phyloP scores from a whole-genome alignment of 306 rosid genomes.

The Sophora flavescens region DNA sequence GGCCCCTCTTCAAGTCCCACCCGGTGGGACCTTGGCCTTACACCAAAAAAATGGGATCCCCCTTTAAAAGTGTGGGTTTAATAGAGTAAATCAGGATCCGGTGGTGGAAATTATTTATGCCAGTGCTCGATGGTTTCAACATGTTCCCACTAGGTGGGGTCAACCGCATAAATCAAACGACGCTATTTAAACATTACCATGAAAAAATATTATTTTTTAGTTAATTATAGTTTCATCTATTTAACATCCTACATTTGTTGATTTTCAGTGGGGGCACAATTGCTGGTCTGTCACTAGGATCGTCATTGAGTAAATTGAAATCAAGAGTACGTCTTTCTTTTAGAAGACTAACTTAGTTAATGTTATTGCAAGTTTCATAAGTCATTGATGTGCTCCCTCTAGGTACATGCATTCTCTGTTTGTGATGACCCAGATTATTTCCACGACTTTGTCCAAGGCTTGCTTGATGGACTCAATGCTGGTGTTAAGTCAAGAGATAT shows the following conservation, averaged over 20 bases:
- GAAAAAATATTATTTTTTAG: slow-evolving; percentile 5
- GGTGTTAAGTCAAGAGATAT: slow-evolving; percentile 75
- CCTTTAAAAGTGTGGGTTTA: slow-evolving; percentile 19
- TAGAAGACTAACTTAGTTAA: slow-evolving; percentile 29
- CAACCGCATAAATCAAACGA: not conserved
- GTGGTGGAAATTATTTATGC: not conserved
- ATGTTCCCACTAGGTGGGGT: not conserved
- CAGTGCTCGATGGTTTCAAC: slow-evolving; percentile 20
- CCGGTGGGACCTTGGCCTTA: not conserved
- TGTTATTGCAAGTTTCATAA: slow-evolving; percentile 17
- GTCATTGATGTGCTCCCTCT: slow-evolving; percentile 46
- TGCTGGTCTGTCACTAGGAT: slow-evolving; percentile 90
- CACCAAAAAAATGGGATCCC: not conserved
- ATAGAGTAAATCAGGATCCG: slow-evolving; percentile 5
- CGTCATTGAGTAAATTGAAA: slow-evolving; percentile 78
- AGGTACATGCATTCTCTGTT: slow-evolving; percentile 89
- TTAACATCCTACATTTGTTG: slow-evolving; percentile 35
- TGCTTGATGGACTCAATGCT: slow-evolving; percentile 86
- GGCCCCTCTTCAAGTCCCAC: too few relatives aligned
- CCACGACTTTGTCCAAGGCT: slow-evolving; percentile 78
- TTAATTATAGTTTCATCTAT: slow-evolving; percentile 33
- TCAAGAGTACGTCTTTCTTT: slow-evolving; percentile 73
- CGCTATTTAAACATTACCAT: not conserved
- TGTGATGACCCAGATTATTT: slow-evolving; percentile 94
- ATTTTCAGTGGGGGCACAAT: slow-evolving; percentile 84